Conservation (phyloP, 345 rosid species). For the Garcia nutans region DNA sequence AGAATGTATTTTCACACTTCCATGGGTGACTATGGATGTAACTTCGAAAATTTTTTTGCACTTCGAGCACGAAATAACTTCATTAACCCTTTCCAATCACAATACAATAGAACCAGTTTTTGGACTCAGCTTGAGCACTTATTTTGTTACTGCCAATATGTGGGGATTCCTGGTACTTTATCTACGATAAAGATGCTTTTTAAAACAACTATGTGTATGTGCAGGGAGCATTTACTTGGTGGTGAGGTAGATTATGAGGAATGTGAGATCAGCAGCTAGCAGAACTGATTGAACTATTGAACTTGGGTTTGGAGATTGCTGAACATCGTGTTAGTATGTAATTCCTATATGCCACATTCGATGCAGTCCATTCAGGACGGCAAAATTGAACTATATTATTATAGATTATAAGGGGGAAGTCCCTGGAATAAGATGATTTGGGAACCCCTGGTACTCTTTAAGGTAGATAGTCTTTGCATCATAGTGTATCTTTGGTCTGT, state of each 20-base stretch:
- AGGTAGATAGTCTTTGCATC: background rate
- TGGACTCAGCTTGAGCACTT: background rate
- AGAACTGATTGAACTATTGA: slow-evolving; percentile 10
- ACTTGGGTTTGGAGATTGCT: slow-evolving; percentile 9
- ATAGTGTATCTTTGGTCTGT: background rate
- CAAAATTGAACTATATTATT: slow-evolving; percentile 4
- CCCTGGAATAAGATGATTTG: background rate
- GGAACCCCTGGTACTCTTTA: background rate
- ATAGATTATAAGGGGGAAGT: background rate
- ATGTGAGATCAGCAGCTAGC: slow-evolving; percentile 17
- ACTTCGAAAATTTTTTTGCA: background rate
- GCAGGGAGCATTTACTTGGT: slow-evolving; percentile 69
- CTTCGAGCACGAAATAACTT: background rate
- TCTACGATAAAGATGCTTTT: background rate
- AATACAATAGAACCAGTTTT: background rate
- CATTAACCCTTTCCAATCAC: background rate
- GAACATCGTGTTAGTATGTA: background rate
- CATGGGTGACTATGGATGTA: background rate
- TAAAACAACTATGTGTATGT: slow-evolving; percentile 14
- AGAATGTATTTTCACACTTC: background rate
- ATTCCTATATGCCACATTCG: background rate
- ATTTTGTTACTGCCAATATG: background rate
- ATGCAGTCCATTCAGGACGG: slow-evolving; percentile 5
- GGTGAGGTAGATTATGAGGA: slow-evolving; percentile 45
- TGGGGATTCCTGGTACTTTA: background rate